Base-by-base conservation (phyloP, 208 protist genomes). In the Strigomonas galati region DNA sequence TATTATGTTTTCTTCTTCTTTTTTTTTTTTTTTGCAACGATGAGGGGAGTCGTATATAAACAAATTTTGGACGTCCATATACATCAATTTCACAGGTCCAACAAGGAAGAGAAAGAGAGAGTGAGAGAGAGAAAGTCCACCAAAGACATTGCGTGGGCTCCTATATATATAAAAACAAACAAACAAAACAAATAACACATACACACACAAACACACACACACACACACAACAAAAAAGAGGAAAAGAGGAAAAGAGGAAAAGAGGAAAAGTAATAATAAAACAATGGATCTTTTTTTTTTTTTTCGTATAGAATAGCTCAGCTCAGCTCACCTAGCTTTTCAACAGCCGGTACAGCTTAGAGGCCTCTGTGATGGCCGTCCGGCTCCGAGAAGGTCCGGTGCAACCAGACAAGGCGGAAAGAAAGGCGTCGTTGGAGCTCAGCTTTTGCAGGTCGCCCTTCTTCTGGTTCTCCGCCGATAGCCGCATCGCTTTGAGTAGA, bases 401-500 rank as follows among this genome's bases (percentile, higher is more conserved):
- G 31, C 53, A 73, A 17, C 32, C 64, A 26, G 79, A 27, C 28
- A 73, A 65, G 1, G 68, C 44, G 5, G 58, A 35, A 3, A 78
- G 58, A 6, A 59, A 62, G 9, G 66, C 46, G 40, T 62, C 56
- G 46, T 48, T 46, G 2, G 56, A 26, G 31, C 31, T 35, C 23
- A 62, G 31, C 32, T 46, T 62, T 4, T 60, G 62, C 27, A 74
- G 27, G n/a, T 74, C 69, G 10, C 40, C 5, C 52, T 64, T 62
- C 49, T 69, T 48, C 37, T 52, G 14, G 26, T 61, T 67, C 31
- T 84, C 79, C 37, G 69, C 81, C 6, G 78, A 66, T 44, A 70
- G 67, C 2, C 76, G 69, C 35, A 89, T 27, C 0, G 86, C 79
- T 14, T 71, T 70, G 48, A 92, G 66, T 37, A 93, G 44, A 58